Evolutionary conservation across 176 grass and related monocot species (phyloP), one percentile per base, ranked within the genome.

Genomic region (Carex scoparia): DNA sequence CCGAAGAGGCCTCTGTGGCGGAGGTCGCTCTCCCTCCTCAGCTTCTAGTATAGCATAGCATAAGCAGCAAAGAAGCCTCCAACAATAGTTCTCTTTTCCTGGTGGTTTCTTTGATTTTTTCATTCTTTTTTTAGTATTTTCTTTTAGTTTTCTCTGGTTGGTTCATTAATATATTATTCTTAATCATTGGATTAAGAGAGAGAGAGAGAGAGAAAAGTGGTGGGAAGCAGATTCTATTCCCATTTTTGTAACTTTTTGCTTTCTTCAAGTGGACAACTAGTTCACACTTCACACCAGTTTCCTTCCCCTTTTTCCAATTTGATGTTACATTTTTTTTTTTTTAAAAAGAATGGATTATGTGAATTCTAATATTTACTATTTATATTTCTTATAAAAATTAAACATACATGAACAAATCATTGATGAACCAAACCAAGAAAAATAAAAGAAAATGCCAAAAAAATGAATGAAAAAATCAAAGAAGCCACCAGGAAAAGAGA

Each of bases 41-140:
- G 69, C 69, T 73, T 73, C 69, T 49, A 23, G 10, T 10, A 73
- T 49, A 49, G 69, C 69, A 51, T 73, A 73, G 69, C 69, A 51
- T 4, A 73, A 1, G 49, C 69, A 73, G 9, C 69, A 73, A 27
- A 73, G 42, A 49, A 73, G 69, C 23, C 69, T 73, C 69, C 69
- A 73, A 49, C 69, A 73, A 44, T 27, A 73, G 16, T 73, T 73
- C 9, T 73, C 69, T 1, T 73, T 27, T 19, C 18, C n/a, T 49
- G 69, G 69, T 27, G 40, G 18, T n/a, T 73, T 73, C 42, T 10
- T 73, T 48, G 69, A 9, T 51, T 73, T 73, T 27, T 2, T 51
- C 69, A 73, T 51, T 44, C 10, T 27, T 6, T 11, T 18, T 11
- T 23, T 48, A 0, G 4, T 69, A 5, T 40, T 40, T 10, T 18